These are phyloP conservation scores for Ophiostoma ulmi DNA, from an alignment of 2,329 filamentous ascomycete species.

Conservation along the genomic window DNA sequence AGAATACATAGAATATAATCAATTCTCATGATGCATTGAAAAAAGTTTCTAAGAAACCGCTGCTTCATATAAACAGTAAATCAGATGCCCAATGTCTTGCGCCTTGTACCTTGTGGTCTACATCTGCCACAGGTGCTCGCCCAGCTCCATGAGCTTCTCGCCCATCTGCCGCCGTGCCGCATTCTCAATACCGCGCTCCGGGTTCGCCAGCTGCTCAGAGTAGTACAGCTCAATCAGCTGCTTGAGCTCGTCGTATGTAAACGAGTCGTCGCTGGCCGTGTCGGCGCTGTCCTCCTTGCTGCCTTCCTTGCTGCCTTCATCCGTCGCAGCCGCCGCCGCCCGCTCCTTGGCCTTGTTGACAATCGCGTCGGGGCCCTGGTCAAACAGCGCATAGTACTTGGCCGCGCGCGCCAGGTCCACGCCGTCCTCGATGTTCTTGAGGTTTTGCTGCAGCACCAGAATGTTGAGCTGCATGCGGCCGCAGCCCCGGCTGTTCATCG, in stretches of 20 bases:
- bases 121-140: constrained; percentile 67
- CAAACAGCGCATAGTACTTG: constrained; percentile 66
- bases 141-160: constrained; percentile 65
- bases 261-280: constrained; percentile 41
- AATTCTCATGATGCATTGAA: no score
- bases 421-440: constrained; percentile 81
- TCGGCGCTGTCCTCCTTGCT: constrained; percentile 35
- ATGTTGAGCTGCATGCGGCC: constrained; percentile 91
- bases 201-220: constrained; percentile 60
- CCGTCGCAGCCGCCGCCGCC: constrained; percentile 25
- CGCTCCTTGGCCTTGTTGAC: constrained; percentile 54
- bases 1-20: no score
- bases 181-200: constrained; percentile 61
- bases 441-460: constrained; percentile 88
- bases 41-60: no score
- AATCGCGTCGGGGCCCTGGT: constrained; percentile 59
- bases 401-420: constrained; percentile 60
- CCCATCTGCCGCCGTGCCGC: constrained; percentile 65
- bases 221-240: constrained; percentile 61
- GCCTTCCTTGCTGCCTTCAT: constrained; percentile 32
- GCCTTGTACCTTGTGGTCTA: no score
- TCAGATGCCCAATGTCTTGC: no score
- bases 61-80: no score
- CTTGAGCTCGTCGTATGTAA: constrained; percentile 63
- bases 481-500: constrained; percentile 79